Percentiles rank a stretch among this genome's conserved stretches.
Conservation (phyloP, 352 stramenopile genomes). For the Globisporangium alternatum region DNA sequence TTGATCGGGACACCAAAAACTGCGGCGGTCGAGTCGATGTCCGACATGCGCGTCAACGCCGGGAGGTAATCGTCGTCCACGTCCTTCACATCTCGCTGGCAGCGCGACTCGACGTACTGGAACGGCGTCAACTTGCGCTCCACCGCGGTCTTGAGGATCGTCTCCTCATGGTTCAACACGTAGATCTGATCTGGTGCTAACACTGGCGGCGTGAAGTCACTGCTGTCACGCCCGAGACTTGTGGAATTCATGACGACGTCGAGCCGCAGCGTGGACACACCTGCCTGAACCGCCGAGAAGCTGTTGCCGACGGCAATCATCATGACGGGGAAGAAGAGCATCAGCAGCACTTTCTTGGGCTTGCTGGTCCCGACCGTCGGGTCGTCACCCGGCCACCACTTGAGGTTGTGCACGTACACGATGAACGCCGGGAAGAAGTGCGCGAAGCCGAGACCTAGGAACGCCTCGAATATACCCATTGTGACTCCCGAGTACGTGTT, state of each 20-base stretch:
- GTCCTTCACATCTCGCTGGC: neutral
- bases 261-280: constrained; percentile 13
- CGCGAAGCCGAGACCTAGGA: constrained; percentile 20
- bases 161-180: constrained; percentile 11
- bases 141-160: constrained; percentile 22
- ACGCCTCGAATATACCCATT: constrained; percentile 24
- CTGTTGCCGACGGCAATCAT: constrained; percentile 23
- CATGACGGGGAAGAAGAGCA: constrained; percentile 22
- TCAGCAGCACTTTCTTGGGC: constrained; percentile 18
- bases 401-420: constrained; percentile 28
- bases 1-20: constrained; percentile 26
- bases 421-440: constrained; percentile 25
- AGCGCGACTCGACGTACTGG: constrained; percentile 5
- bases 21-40: constrained; percentile 23
- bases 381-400: constrained; percentile 23
- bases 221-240: constrained; percentile 8
- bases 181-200: neutral
- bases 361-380: constrained; percentile 17
- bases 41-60: constrained; percentile 13
- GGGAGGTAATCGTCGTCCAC: neutral
- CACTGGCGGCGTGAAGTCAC: neutral
- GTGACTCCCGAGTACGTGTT: constrained; percentile 24
- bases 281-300: constrained; percentile 22
- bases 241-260: constrained; percentile 10
- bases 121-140: constrained; percentile 14